Percentiles rank a stretch among this genome's conserved stretches.
Conservation (phyloP, 1,284 basidiomycete genomes). For the Hymenochaete sp. region DNA sequence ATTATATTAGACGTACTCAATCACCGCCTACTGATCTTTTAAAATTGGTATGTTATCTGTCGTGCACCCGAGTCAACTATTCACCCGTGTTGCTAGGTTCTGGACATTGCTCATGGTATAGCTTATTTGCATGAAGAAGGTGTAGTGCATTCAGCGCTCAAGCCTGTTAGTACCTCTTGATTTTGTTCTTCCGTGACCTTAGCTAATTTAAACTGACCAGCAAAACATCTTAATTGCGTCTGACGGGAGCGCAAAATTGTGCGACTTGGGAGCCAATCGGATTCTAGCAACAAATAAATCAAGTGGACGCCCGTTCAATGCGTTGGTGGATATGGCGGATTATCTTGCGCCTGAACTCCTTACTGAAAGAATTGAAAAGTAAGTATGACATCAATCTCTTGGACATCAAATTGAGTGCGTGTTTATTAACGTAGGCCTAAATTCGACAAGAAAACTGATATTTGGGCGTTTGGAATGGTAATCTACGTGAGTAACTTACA, state of each 20-base stretch:
- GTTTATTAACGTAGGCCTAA: too few species aligned
- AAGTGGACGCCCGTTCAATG: neutral
- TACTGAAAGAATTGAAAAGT: neutral
- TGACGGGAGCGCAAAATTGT: neutral
- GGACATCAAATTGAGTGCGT: too few species aligned
- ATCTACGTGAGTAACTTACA: neutral
- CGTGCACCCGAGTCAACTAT: neutral
- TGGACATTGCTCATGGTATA: constrained; percentile 6
- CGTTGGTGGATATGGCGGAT: neutral
- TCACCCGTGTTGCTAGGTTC: neutral
- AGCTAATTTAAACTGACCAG: neutral
- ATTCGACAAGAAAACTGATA: constrained; percentile 2
- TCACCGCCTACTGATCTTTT: neutral
- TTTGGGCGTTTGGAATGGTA: constrained; percentile 12
- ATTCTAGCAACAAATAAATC: neutral
- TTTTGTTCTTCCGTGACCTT: neutral
- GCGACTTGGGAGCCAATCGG: constrained; percentile 8
- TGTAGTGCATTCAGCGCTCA: constrained; percentile 9
- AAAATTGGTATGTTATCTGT: constrained; percentile 5
- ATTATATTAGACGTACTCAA: neutral
- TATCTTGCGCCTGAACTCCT: neutral
- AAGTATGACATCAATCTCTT: too few species aligned
- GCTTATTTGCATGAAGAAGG: constrained; percentile 1
- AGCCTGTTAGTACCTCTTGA: constrained; percentile 1
- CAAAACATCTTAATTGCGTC: constrained; percentile 6